phyloP scores from a whole-genome alignment of 75 land plant species.

The Selaginella moellendorffii region DNA sequence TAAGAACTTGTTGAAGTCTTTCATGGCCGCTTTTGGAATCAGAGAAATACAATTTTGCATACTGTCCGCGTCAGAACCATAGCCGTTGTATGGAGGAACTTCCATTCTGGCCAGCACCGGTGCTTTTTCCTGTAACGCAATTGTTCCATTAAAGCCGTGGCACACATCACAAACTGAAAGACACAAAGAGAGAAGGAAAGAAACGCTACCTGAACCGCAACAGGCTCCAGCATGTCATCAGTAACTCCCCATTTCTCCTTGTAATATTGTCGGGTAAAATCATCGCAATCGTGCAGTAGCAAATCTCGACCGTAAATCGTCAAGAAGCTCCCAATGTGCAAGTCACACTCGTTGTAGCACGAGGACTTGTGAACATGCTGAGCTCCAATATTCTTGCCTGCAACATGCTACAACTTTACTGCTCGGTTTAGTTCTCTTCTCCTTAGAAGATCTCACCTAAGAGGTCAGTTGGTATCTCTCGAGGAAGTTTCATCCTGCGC shows the following conservation, averaged over 20 bases:
- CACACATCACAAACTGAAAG: background rate
- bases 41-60: conserved; percentile 23
- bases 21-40: conserved; percentile 19
- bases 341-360: conserved; percentile 25
- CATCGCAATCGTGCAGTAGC: conserved; percentile 27
- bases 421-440: background rate
- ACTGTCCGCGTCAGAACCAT: conserved; percentile 26
- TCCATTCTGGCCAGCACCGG: conserved; percentile 28
- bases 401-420: background rate
- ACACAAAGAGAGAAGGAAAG: too few relatives aligned
- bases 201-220: conserved; percentile 29
- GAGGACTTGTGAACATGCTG: conserved; percentile 11
- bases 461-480: conserved; percentile 25
- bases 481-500: conserved; percentile 13
- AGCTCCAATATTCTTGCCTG: conserved; percentile 21
- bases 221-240: conserved; percentile 24
- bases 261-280: conserved; percentile 28
- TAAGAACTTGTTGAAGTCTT: conserved; percentile 28
- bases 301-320: conserved; percentile 22
- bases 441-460: conserved; percentile 13
- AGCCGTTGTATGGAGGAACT: conserved; percentile 28
- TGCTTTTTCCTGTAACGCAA: conserved; percentile 20
- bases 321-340: conserved; percentile 25
- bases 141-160: too few relatives aligned
- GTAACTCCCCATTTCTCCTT: conserved; percentile 16